A percentile compares a stretch with the other conserved stretches of the same genome.
Evolutionary conservation across 1,284 basidiomycete genomes (phyloP).

Genomic region (Mrakiaceae sp.): DNA sequence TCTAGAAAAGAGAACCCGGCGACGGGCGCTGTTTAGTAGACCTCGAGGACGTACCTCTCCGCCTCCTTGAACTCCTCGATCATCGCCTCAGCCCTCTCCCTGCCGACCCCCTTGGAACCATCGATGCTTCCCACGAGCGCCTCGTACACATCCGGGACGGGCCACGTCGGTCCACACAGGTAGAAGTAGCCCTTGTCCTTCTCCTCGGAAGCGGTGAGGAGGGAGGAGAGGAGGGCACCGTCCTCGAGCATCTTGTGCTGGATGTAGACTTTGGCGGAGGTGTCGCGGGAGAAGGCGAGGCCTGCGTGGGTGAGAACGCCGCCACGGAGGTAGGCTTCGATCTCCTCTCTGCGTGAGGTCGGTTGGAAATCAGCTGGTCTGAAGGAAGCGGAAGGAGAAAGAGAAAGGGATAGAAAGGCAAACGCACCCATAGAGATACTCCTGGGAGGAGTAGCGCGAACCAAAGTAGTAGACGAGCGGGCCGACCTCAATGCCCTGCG

Average conservation of each 20-base stretch:
- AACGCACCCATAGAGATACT: slow-evolving; percentile 83
- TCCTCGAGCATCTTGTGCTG: slow-evolving; percentile 97
- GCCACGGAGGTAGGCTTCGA: slow-evolving; percentile 56
- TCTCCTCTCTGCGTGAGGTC: slow-evolving; percentile 33
- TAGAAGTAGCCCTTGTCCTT: slow-evolving; percentile 74
- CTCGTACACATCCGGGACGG: slow-evolving; percentile 92
- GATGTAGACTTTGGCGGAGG: slow-evolving; percentile 87
- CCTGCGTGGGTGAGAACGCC: slow-evolving; percentile 78
- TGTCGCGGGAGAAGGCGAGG: slow-evolving; percentile 93
- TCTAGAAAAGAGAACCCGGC: too few relatives aligned
- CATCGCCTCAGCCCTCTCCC: slow-evolving; percentile 63
- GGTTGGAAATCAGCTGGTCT: not conserved
- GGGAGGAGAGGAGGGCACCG: slow-evolving; percentile 58
- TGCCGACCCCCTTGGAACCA: slow-evolving; percentile 55
- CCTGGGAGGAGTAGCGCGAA: slow-evolving; percentile 83
- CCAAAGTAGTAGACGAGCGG: slow-evolving; percentile 97
- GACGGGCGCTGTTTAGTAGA: slow-evolving; percentile 28
- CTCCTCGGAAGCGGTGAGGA: slow-evolving; percentile 43
- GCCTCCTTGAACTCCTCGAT: slow-evolving; percentile 91
- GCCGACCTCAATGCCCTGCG: slow-evolving; percentile 68
- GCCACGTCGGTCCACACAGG: slow-evolving; percentile 96
- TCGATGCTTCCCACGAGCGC: slow-evolving; percentile 71
- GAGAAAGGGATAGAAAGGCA: not conserved
- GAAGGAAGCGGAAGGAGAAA: too few relatives aligned
- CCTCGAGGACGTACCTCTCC: slow-evolving; percentile 94